Conservation (phyloP, 768 basidiomycete genomes). For the Termitomyces sp. region DNA sequence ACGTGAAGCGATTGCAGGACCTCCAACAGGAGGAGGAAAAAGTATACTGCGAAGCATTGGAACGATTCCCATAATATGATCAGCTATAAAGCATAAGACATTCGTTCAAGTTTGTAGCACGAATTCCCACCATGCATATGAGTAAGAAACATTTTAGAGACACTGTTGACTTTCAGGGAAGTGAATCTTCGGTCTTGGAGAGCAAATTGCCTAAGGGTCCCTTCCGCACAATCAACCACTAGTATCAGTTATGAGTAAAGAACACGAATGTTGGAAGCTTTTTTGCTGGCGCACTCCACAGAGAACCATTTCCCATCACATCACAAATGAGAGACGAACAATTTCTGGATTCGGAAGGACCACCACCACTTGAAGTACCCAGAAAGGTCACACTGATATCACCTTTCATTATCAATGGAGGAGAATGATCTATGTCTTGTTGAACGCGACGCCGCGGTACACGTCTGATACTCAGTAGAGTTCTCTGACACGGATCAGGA, state of each 20-base stretch:
- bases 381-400: conserved; percentile 63
- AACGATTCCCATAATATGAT: conserved; percentile 72
- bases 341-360: conserved; percentile 66
- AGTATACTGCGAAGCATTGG: conserved; percentile 59
- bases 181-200: conserved; percentile 36
- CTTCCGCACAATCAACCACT: conserved; percentile 84
- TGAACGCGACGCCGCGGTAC: not conserved
- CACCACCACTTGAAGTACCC: conserved; percentile 74
- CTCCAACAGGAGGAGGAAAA: conserved; percentile 31
- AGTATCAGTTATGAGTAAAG: not conserved
- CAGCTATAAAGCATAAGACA: conserved; percentile 31
- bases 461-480: not conserved
- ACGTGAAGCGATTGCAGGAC: conserved; percentile 6
- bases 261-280: not conserved
- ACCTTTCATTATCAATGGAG: conserved; percentile 21
- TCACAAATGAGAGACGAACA: conserved; percentile 71
- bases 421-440: not conserved
- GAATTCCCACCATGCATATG: conserved; percentile 67
- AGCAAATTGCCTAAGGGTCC: conserved; percentile 65
- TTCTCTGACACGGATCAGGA: not conserved
- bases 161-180: conserved; percentile 35
- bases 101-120: not conserved
- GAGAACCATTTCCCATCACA: conserved; percentile 42
- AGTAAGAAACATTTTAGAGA: conserved; percentile 74
- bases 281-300: conserved; percentile 55